Conservation (phyloP, 768 basidiomycete species). For the Mycena pura region DNA sequence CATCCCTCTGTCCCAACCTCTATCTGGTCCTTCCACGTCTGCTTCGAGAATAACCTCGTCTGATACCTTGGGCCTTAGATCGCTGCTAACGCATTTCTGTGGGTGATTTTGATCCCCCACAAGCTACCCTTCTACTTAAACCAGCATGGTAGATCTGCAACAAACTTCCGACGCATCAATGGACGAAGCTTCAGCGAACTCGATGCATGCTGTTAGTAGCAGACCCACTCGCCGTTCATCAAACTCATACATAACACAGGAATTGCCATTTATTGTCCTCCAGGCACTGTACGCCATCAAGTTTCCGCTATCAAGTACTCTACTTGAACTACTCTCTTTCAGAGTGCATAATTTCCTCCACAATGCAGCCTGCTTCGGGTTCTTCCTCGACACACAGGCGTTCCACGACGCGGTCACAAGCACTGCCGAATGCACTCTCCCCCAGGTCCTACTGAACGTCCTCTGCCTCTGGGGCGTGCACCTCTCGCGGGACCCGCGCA, state of each 20-base stretch:
- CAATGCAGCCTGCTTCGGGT: slow-evolving; percentile 46
- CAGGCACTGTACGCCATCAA: slow-evolving; percentile 13
- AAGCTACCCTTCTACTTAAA: background rate
- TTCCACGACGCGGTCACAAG: slow-evolving; percentile 40
- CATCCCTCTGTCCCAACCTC: background rate
- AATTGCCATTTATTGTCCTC: slow-evolving; percentile 21
- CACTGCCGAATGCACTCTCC: slow-evolving; percentile 1
- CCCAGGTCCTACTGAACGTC: slow-evolving; percentile 34
- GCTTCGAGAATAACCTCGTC: background rate
- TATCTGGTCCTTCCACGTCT: background rate
- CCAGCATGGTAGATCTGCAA: slow-evolving; percentile 8
- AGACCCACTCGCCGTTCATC: too few species aligned
- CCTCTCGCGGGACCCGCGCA: slow-evolving; percentile 30
- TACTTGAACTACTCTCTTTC: background rate
- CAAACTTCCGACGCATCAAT: slow-evolving; percentile 2
- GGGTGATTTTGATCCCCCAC: background rate
- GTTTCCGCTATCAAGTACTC: background rate
- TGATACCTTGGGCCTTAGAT: slow-evolving; percentile 15
- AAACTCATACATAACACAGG: background rate
- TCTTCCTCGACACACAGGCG: slow-evolving; percentile 52
- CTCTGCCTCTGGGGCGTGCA: slow-evolving; percentile 35
- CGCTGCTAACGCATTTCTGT: slow-evolving; percentile 19
- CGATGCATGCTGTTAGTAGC: slow-evolving; percentile 15
- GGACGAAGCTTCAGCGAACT: background rate
- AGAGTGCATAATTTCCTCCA: slow-evolving; percentile 40